Evolutionary conservation across 73 alveolate species (phyloP), one percentile per base, ranked within the genome.

Genomic region (Paraurostyla sp.): DNA sequence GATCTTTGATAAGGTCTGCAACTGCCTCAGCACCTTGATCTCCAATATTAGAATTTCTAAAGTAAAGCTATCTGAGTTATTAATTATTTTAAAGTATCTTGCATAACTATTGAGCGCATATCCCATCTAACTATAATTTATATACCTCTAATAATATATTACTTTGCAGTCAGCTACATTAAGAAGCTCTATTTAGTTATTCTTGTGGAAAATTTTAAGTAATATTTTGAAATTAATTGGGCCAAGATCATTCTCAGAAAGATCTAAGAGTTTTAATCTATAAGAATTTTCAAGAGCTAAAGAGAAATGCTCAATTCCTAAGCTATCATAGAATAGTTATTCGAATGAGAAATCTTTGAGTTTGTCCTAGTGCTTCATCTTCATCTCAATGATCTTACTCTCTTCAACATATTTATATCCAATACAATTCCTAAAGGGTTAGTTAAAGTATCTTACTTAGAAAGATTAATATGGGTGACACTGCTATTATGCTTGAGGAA

Each of bases 1-100:
- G 87, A 33, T 48, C 88, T 35, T 90, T 48, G 45, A 93, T 58
- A 33, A 93, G 87, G 29, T 90, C 80, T 11, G 92, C 85, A 4
- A 93, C 92, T 20, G 93, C 89, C 27, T 41, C 83, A 40, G 95
- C 95, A n/a, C 97, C 97, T 41, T 50, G 71, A 32, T 93, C 95
- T 20, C 92, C 94, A n/a, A 89, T 65, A 33, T 73, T 45, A 36
- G 90, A 83, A 38, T 87, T 90, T 80, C 97, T 93, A 82, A 93
- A 59, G 73, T 90, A 82, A 0, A 93, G 41, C 16, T 68, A 85
- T 54, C 85, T 51, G 29, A 93, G 48, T 11, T 33, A 9, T 15
- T 71, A 18, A 48, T 83, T 83, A 11, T 76, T 45, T 32, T 86
- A 35, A 30, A 85, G 45, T 27, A 83, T 93, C 41, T 92, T 68